phyloP scores from a whole-genome alignment of 768 basidiomycete genomes.

The Lactarius hatsudake region DNA sequence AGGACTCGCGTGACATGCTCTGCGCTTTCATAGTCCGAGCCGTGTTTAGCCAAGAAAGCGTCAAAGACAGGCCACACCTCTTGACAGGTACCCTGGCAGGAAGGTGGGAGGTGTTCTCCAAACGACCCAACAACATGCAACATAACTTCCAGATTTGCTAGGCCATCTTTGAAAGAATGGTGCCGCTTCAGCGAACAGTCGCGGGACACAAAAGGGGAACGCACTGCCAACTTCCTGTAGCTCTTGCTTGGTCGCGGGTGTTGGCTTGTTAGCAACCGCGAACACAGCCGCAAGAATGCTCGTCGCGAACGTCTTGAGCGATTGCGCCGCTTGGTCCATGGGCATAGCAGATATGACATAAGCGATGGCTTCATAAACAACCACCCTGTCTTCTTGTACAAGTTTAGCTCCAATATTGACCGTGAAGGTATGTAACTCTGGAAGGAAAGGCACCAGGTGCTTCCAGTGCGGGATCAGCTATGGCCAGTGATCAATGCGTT shows the following conservation, averaged over 20 bases:
- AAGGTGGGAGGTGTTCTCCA: conserved; percentile 75
- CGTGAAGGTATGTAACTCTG: conserved; percentile 88
- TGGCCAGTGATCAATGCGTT: conserved; percentile 9
- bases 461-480: conserved; percentile 34
- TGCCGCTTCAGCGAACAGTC: conserved; percentile 21
- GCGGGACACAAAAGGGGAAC: conserved; percentile 31
- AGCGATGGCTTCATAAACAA: conserved; percentile 94
- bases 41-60: conserved; percentile 72
- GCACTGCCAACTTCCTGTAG: conserved; percentile 64
- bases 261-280: conserved; percentile 51
- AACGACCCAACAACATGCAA: conserved; percentile 77
- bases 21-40: conserved; percentile 67
- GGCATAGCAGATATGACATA: conserved; percentile 95
- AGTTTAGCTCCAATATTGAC: conserved; percentile 75
- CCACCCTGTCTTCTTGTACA: conserved; percentile 80
- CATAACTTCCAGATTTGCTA: conserved; percentile 95
- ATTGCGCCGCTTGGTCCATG: conserved; percentile 81
- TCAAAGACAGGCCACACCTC: conserved; percentile 88
- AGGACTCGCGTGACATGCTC: conserved; percentile 85
- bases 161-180: conserved; percentile 52
- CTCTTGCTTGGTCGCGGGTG: conserved; percentile 64
- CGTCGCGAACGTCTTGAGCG: conserved; percentile 80
- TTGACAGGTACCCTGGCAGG: conserved; percentile 73
- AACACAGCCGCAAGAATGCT: conserved; percentile 83
- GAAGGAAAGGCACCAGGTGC: conserved; percentile 90